phyloP scores from a whole-genome alignment of 139 green algal species.

The Chlorella sp. region DNA sequence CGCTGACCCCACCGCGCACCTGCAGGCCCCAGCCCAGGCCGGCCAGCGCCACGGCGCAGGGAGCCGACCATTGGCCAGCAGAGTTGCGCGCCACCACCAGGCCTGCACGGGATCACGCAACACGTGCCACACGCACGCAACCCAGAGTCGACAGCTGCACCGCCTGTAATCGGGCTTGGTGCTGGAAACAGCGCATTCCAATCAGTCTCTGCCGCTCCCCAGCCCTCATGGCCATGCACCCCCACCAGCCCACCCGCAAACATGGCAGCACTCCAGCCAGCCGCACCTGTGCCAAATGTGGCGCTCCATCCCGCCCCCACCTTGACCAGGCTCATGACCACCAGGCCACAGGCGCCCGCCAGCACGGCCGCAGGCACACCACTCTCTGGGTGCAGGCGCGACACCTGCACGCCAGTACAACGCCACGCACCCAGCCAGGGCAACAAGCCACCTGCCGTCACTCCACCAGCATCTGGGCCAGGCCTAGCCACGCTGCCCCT shows the following conservation, averaged over 20 bases:
- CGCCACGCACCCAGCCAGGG: too few species aligned
- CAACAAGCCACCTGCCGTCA: too few species aligned
- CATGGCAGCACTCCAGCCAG: not conserved
- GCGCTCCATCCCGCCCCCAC: conserved; percentile 33
- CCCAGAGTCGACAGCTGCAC: too few species aligned
- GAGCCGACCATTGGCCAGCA: conserved; percentile 26
- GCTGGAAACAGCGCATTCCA: too few species aligned
- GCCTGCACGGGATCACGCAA: conserved; percentile 11
- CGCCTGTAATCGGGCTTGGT: too few species aligned
- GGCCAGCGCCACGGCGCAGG: conserved; percentile 20
- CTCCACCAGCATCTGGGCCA: too few species aligned
- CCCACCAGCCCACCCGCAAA: not conserved
- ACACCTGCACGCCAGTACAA: conserved; percentile 9
- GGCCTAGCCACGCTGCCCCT: too few species aligned
- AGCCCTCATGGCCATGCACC: too few species aligned
- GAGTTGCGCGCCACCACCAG: conserved; percentile 35
- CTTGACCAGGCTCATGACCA: conserved; percentile 15
- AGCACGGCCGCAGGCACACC: conserved; percentile 45
- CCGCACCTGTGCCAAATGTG: conserved; percentile 25
- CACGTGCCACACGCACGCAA: too few species aligned
- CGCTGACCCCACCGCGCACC: conserved; percentile 38
- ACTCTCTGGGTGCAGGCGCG: conserved; percentile 30
- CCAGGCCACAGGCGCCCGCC: conserved; percentile 40
- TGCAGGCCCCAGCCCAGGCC: conserved; percentile 38
- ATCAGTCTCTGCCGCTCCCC: too few species aligned